Percentiles rank a stretch among this genome's conserved stretches.
These are phyloP conservation scores for Pythium myriotylum DNA, from an alignment of 352 stramenopile species.

Conservation along the genomic window DNA sequence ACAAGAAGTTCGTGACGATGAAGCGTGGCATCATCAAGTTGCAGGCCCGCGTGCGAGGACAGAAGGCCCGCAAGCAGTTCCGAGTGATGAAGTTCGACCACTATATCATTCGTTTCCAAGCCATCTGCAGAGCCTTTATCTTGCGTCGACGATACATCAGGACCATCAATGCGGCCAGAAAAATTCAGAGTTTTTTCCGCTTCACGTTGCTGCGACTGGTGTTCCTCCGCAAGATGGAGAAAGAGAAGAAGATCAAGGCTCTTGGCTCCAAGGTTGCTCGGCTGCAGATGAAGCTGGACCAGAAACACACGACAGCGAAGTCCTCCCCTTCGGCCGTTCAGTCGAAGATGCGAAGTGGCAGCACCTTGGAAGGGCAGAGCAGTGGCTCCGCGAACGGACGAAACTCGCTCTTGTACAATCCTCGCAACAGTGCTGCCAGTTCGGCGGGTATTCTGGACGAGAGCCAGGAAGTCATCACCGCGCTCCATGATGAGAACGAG, in stretches of 20 bases:
- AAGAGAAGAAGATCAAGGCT: constrained; percentile 47
- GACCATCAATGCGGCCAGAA: constrained; percentile 43
- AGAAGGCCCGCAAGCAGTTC: constrained; percentile 63
- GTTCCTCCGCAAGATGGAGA: constrained; percentile 81
- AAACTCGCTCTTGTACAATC: constrained; percentile 45
- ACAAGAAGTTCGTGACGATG: constrained; percentile 55
- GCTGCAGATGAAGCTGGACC: constrained; percentile 40
- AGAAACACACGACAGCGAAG: constrained; percentile 30
- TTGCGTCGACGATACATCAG: constrained; percentile 58
- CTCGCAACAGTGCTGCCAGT: constrained; percentile 65
- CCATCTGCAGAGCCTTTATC: constrained; percentile 61
- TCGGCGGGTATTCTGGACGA: constrained; percentile 75
- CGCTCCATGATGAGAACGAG: constrained; percentile 84
- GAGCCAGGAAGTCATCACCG: constrained; percentile 86
- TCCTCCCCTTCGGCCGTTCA: constrained; percentile 19
- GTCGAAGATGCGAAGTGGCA: constrained; percentile 14
- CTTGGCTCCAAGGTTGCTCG: constrained; percentile 44
- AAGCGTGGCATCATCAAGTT: constrained; percentile 53
- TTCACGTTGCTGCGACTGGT: constrained; percentile 76
- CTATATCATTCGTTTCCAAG: constrained; percentile 75
- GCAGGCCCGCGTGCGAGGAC: constrained; percentile 65
- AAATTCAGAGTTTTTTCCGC: constrained; percentile 79
- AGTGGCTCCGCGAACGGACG: constrained; percentile 26
- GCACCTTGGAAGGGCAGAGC: constrained; percentile 3
- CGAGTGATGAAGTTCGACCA: constrained; percentile 77